Percentiles rank a stretch among this genome's conserved stretches.
These are phyloP conservation scores for Flueggea neowawraea DNA, from an alignment of 441 rosid genomes.

Conservation along the genomic window DNA sequence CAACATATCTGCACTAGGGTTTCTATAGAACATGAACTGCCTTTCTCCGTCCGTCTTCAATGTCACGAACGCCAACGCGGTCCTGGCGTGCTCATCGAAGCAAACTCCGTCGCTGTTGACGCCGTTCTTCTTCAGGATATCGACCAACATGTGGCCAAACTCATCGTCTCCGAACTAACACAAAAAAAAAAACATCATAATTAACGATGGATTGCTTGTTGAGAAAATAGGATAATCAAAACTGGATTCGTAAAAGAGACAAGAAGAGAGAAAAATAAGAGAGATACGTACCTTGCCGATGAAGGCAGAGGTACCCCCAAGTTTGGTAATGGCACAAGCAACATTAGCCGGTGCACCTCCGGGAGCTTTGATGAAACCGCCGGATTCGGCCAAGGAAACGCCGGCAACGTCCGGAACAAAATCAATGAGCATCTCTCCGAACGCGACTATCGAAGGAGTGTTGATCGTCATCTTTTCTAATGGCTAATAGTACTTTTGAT, in stretches of 20 bases:
- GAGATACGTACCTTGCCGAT: slow-evolving; percentile 59
- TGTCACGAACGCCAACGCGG: slow-evolving; percentile 77
- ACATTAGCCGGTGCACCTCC: slow-evolving; percentile 93
- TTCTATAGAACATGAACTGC: no score
- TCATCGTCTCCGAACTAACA: slow-evolving; percentile 89
- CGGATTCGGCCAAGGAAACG: slow-evolving; percentile 82
- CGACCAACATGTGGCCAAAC: slow-evolving; percentile 72
- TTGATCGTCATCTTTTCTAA: no score
- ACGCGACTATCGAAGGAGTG: slow-evolving; percentile 53
- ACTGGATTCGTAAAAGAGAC: no score
- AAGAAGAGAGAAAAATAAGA: no score
- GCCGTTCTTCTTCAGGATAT: slow-evolving; percentile 54
- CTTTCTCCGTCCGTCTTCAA: no score
- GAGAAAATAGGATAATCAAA: no score
- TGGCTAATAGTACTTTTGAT: no score
- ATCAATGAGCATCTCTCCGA: slow-evolving; percentile 80
- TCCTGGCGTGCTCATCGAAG: slow-evolving; percentile 59
- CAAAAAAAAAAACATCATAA: no score
- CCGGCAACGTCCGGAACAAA: slow-evolving; percentile 72
- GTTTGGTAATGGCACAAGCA: slow-evolving; percentile 66
- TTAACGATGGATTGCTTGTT: no score
- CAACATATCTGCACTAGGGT: slow-evolving; percentile 89
- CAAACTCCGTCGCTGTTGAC: slow-evolving; percentile 66
- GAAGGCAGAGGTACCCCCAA: slow-evolving; percentile 79
- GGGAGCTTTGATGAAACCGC: slow-evolving; percentile 81